Conservation (phyloP, 2,329 filamentous ascomycete genomes). For the Exophiala phaeomuriformis region DNA sequence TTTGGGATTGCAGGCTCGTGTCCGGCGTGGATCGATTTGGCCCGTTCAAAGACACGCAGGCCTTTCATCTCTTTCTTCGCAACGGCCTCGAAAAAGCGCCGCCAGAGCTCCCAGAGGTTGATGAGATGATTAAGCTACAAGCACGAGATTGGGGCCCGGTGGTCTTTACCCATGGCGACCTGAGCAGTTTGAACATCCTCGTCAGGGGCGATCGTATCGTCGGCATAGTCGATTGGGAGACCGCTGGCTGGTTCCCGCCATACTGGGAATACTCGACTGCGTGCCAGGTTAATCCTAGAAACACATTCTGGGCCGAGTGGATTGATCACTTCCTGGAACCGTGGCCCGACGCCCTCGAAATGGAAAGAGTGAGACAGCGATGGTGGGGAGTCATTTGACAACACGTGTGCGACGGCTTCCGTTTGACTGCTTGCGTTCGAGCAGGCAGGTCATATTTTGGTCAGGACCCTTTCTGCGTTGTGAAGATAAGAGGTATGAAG, state of each 20-base stretch:
- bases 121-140: slow-evolving; percentile 34
- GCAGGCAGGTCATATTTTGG: slow-evolving; percentile 34
- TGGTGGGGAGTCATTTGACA: slow-evolving; percentile 5
- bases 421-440: slow-evolving; percentile 27
- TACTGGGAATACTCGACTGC: slow-evolving; percentile 30
- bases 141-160: slow-evolving; percentile 28
- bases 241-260: slow-evolving; percentile 26
- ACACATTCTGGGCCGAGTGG: slow-evolving; percentile 35
- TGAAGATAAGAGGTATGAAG: slow-evolving; percentile 34
- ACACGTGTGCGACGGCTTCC: neutral
- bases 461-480: slow-evolving; percentile 27
- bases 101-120: slow-evolving; percentile 25
- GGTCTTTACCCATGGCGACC: slow-evolving; percentile 47
- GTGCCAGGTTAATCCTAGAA: slow-evolving; percentile 37
- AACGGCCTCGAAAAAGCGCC: slow-evolving; percentile 29
- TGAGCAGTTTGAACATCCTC: slow-evolving; percentile 31
- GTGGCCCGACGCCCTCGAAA: slow-evolving; percentile 25
- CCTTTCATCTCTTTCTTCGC: slow-evolving; percentile 33
- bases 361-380: slow-evolving; percentile 4
- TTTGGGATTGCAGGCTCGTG: slow-evolving; percentile 32
- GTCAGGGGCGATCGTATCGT: slow-evolving; percentile 21
- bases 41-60: slow-evolving; percentile 31
- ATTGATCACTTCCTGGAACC: slow-evolving; percentile 38
- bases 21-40: slow-evolving; percentile 29
- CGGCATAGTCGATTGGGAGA: slow-evolving; percentile 28